A percentile compares a stretch with the other conserved stretches of the same genome.
Evolutionary conservation across 2,329 filamentous ascomycete genomes (phyloP).

Genomic region (Colletotrichum tamarilloi): DNA sequence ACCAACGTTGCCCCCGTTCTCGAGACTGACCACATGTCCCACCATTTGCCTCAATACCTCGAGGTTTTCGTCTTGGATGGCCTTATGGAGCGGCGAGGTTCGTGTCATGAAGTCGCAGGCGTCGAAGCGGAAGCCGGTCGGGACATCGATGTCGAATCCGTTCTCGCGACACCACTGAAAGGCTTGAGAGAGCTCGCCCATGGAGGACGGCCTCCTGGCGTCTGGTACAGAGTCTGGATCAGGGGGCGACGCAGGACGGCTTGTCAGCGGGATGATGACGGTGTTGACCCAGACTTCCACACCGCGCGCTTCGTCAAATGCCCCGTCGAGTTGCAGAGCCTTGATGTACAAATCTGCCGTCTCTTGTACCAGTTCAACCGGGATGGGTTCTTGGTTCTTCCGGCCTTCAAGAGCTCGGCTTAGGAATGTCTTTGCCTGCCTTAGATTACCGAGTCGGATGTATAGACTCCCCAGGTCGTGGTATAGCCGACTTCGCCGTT

Average conservation of each 20-base stretch:
- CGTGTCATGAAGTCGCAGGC: constrained; percentile 36
- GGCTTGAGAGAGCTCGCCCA: constrained; percentile 33
- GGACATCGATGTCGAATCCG: constrained; percentile 40
- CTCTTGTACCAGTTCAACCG: constrained; percentile 36
- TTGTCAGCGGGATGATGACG: constrained; percentile 1
- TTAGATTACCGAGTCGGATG: constrained; percentile 36
- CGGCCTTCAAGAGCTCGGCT: constrained; percentile 40
- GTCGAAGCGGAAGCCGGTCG: constrained; percentile 41
- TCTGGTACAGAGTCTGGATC: background rate
- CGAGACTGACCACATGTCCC: constrained; percentile 36
- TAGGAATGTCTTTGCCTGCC: constrained; percentile 37
- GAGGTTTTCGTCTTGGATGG: constrained; percentile 39
- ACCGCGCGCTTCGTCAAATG: constrained; percentile 42
- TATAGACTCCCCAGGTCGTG: constrained; percentile 43
- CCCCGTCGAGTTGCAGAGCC: constrained; percentile 37
- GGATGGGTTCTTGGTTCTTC: constrained; percentile 32
- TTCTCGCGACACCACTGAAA: constrained; percentile 43
- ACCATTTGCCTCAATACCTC: constrained; percentile 43
- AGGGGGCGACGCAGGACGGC: constrained; percentile 12
- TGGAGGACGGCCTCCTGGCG: constrained; percentile 9
- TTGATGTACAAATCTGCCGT: constrained; percentile 41
- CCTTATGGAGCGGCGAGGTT: constrained; percentile 42
- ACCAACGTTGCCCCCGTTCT: constrained; percentile 37
- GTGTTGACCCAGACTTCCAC: constrained; percentile 40
- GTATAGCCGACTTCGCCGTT: constrained; percentile 37